These are phyloP conservation scores for Thielaviopsis ethacetica DNA, from an alignment of 2,329 filamentous ascomycete genomes.

Conservation along the genomic window DNA sequence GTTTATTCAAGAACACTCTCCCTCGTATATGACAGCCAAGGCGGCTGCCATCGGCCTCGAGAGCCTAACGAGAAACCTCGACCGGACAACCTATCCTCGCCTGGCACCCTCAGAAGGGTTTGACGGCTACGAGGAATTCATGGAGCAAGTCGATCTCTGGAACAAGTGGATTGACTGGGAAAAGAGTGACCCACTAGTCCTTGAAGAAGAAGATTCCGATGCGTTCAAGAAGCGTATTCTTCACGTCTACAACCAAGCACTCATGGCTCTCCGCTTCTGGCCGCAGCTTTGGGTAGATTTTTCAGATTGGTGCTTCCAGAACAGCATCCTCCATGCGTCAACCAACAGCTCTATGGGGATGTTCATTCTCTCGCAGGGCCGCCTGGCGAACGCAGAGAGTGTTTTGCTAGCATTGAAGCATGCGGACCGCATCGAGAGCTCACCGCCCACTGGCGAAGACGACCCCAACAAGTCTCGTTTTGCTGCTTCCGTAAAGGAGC, in stretches of 20 bases:
- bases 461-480: constrained; percentile 60
- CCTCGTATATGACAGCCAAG: constrained; percentile 90
- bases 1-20: constrained; percentile 82
- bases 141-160: constrained; percentile 75
- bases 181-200: constrained; percentile 75
- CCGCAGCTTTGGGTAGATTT: constrained; percentile 93
- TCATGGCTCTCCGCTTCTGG: constrained; percentile 89
- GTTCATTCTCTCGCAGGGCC: constrained; percentile 66
- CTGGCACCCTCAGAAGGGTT: constrained; percentile 74
- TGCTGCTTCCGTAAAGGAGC: constrained; percentile 61
- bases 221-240: constrained; percentile 64
- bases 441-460: constrained; percentile 59
- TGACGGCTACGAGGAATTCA: constrained; percentile 71
- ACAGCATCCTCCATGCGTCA: constrained; percentile 37
- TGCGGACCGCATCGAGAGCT: constrained; percentile 72
- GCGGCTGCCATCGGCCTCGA: constrained; percentile 82
- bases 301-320: constrained; percentile 79
- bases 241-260: constrained; percentile 82
- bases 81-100: constrained; percentile 60
- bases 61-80: constrained; percentile 63
- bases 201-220: constrained; percentile 64
- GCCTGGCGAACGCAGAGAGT: constrained; percentile 83
- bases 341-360: constrained; percentile 41
- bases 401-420: constrained; percentile 79
- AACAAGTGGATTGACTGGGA: constrained; percentile 92